Conservation (phyloP, 2,329 filamentous ascomycete genomes). For the Shiraia bambusicola region DNA sequence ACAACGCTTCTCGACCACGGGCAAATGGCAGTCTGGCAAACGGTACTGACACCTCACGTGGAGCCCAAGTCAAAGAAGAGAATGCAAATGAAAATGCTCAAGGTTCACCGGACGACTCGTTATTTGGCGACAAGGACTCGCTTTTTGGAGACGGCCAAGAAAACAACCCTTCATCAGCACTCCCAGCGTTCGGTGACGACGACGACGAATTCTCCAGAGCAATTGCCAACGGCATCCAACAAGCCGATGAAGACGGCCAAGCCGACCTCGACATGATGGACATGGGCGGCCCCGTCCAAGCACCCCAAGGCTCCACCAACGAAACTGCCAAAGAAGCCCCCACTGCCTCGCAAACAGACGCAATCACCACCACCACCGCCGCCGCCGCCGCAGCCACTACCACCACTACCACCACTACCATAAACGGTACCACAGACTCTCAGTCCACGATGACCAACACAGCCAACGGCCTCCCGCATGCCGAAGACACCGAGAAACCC, state of each 20-base stretch:
- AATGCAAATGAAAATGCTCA: conserved; percentile 57
- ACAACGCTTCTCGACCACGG: conserved; percentile 63
- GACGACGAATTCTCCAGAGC: conserved; percentile 80
- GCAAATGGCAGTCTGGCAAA: conserved; percentile 57
- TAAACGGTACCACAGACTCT: conserved; percentile 24
- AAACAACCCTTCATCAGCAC: conserved; percentile 46
- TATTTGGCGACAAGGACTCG: conserved; percentile 83
- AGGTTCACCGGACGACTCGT: conserved; percentile 71
- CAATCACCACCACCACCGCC: too few relatives aligned
- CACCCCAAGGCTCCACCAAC: conserved; percentile 29
- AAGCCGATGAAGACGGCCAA: conserved; percentile 46
- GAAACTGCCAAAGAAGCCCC: conserved; percentile 24
- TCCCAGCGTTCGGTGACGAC: conserved; percentile 66
- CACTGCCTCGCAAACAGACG: conserved; percentile 15
- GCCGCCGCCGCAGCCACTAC: too few relatives aligned
- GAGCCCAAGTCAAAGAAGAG: conserved; percentile 26
- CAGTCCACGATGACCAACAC: conserved; percentile 15
- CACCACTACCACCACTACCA: too few relatives aligned
- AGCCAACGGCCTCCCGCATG: conserved; percentile 54
- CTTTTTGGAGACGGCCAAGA: conserved; percentile 76
- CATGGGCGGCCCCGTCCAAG: conserved; percentile 47
- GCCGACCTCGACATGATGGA: conserved; percentile 50
- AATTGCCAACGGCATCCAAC: conserved; percentile 59
- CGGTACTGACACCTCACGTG: conserved; percentile 36
- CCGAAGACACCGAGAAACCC: conserved; percentile 47